phyloP scores from a whole-genome alignment of 1,284 basidiomycete genomes.

The Cryptococcus jaspeensis region DNA sequence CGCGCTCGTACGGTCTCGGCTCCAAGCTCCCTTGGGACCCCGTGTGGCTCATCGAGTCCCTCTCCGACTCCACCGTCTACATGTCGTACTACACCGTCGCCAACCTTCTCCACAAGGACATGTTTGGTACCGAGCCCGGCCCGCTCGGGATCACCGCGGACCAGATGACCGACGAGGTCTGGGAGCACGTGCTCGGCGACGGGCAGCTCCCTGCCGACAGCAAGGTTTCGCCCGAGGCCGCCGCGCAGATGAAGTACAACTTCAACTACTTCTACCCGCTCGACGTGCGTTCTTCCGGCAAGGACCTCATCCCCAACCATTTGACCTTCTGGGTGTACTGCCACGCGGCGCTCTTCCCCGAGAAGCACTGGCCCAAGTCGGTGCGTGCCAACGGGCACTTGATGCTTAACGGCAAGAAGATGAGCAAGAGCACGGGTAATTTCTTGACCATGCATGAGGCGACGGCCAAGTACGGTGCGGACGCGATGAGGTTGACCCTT shows the following conservation, averaged over 20 bases:
- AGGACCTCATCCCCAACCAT: slow-evolving; percentile 96
- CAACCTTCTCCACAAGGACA: slow-evolving; percentile 75
- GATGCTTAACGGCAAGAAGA: slow-evolving; percentile 98
- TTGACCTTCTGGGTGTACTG: slow-evolving; percentile 93
- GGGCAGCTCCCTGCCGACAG: slow-evolving; percentile 69
- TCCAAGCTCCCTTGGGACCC: slow-evolving; percentile 97
- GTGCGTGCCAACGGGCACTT: slow-evolving; percentile 96
- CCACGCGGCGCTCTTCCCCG: slow-evolving; percentile 91
- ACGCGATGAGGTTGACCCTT: slow-evolving; percentile 82
- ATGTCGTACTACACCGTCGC: slow-evolving; percentile 98
- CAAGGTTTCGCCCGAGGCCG: slow-evolving; percentile 68
- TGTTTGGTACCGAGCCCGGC: slow-evolving; percentile 77
- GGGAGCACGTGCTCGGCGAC: slow-evolving; percentile 88
- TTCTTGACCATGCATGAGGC: slow-evolving; percentile 53
- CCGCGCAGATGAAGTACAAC: slow-evolving; percentile 81
- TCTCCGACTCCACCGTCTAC: slow-evolving; percentile 98
- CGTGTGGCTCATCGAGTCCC: slow-evolving; percentile 91
- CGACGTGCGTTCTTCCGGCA: slow-evolving; percentile 97
- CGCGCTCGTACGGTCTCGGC: slow-evolving; percentile 92
- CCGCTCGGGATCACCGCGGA: slow-evolving; percentile 81
- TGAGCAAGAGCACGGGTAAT: slow-evolving; percentile 88
- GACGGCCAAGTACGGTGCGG: slow-evolving; percentile 51
- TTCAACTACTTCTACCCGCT: slow-evolving; percentile 99
- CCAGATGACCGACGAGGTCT: slow-evolving; percentile 95
- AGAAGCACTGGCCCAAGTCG: slow-evolving; percentile 87